Evolutionary conservation across 768 basidiomycete genomes (phyloP).

Genomic region (Termitomyces sp.): DNA sequence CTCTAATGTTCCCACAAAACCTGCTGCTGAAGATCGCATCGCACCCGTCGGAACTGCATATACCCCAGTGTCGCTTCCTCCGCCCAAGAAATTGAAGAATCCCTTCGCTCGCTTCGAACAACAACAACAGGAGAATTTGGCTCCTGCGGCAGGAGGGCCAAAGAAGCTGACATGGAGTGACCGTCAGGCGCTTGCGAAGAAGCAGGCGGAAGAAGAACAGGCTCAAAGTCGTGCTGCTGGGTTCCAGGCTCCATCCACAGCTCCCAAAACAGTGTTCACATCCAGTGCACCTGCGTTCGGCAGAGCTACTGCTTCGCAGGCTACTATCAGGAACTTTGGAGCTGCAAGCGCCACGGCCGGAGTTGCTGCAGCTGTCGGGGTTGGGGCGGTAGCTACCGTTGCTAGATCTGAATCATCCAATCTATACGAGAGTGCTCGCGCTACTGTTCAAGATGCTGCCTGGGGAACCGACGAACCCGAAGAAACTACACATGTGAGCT

Average conservation of each 20-base stretch:
- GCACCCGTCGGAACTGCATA: constrained; percentile 84
- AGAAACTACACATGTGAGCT: constrained; percentile 25
- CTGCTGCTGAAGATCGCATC: constrained; percentile 76
- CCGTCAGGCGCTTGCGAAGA: constrained; percentile 87
- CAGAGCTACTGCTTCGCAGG: constrained; percentile 30
- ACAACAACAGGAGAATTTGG: constrained; percentile 32
- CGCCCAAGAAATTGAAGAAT: constrained; percentile 85
- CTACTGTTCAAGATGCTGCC: constrained; percentile 25
- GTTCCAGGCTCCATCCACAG: constrained; percentile 32
- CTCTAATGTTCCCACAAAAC: constrained; percentile 55
- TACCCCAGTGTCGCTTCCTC: constrained; percentile 77
- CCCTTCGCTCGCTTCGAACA: constrained; percentile 65
- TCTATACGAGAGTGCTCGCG: constrained; percentile 17
- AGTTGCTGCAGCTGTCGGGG: constrained; percentile 33
- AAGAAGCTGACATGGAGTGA: constrained; percentile 95
- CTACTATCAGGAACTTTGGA: constrained; percentile 39
- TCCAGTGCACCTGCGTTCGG: constrained; percentile 45
- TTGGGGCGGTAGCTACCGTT: constrained; percentile 26
- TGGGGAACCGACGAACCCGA: constrained; percentile 24
- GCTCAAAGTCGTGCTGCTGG: constrained; percentile 54
- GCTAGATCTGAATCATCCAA: constrained; percentile 22
- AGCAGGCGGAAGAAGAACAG: constrained; percentile 77
- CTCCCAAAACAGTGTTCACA: constrained; percentile 31
- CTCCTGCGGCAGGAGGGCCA: constrained; percentile 29
- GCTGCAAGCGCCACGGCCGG: constrained; percentile 26